phyloP scores from a whole-genome alignment of 345 rosid species.

The Acer saccharum region DNA sequence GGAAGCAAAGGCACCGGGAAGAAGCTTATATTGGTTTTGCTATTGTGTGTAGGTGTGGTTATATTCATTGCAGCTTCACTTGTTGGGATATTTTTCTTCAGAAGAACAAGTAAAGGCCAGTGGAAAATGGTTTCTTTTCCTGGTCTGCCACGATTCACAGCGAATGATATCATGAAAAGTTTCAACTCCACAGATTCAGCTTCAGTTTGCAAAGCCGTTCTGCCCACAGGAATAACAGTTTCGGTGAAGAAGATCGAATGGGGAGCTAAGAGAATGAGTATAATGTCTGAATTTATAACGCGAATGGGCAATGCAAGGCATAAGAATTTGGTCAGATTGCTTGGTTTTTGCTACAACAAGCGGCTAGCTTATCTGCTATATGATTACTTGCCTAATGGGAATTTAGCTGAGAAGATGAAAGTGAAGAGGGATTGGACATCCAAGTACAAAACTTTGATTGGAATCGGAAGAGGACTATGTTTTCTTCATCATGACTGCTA shows the following conservation, averaged over 20 bases:
- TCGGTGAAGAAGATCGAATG: slow-evolving; percentile 64
- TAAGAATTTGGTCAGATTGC: slow-evolving; percentile 70
- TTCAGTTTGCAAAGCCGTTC: slow-evolving; percentile 63
- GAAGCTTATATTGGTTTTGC: slow-evolving; percentile 55
- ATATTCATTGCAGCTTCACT: slow-evolving; percentile 45
- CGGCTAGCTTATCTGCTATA: slow-evolving; percentile 62
- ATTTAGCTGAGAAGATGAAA: slow-evolving; percentile 60
- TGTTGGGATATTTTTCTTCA: slow-evolving; percentile 51
- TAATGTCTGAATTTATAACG: slow-evolving; percentile 42
- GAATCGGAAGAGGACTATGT: slow-evolving; percentile 77
- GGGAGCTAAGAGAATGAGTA: slow-evolving; percentile 45
- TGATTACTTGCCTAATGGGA: slow-evolving; percentile 80
- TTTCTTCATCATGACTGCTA: slow-evolving; percentile 92
- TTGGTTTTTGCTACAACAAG: slow-evolving; percentile 86
- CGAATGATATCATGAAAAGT: slow-evolving; percentile 74
- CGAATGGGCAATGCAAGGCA: slow-evolving; percentile 80
- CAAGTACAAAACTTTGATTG: slow-evolving; percentile 62
- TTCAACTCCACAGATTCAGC: slow-evolving; percentile 48
- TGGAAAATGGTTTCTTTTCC: slow-evolving; percentile 81
- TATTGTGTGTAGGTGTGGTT: slow-evolving; percentile 51
- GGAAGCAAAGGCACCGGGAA: slow-evolving; percentile 58
- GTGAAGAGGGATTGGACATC: slow-evolving; percentile 62
- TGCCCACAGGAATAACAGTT: slow-evolving; percentile 92
- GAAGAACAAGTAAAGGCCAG: slow-evolving; percentile 53
- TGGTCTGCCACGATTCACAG: slow-evolving; percentile 79